Conservation (phyloP, 225 moss, liverwort and hornwort genomes). For the Pseudoscleropodium purum region DNA sequence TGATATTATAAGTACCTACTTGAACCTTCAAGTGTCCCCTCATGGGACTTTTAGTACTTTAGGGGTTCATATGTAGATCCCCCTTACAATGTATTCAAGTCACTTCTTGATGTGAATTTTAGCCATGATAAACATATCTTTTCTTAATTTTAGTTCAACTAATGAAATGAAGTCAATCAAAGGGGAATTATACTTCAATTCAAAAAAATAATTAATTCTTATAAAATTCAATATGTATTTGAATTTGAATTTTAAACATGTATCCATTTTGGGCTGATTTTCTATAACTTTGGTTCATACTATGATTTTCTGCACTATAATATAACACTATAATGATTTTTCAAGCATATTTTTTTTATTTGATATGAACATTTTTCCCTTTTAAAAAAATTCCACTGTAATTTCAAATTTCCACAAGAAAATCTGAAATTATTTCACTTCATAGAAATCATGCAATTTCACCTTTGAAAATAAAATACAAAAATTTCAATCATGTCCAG, state of each 20-base stretch:
- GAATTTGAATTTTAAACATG: neutral
- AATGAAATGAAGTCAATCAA: neutral
- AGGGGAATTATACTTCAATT: rapidly evolving
- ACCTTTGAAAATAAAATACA: neutral
- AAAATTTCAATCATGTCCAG: neutral
- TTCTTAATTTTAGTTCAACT: neutral
- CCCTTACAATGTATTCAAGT: rapidly evolving
- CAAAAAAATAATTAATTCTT: neutral
- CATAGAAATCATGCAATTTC: neutral
- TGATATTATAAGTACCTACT: too few species aligned
- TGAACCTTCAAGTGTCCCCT: too few species aligned
- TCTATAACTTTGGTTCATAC: neutral
- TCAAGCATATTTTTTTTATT: neutral
- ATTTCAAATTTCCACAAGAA: neutral
- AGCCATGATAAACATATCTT: too few species aligned
- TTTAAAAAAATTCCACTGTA: neutral
- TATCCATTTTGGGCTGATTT: rapidly evolving
- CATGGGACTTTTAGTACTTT: too few species aligned
- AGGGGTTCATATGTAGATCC: rapidly evolving
- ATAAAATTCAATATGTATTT: too few species aligned
- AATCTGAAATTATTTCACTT: neutral
- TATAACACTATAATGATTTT: neutral
- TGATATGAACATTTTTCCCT: rapidly evolving
- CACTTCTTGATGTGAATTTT: neutral
- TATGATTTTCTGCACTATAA: neutral